Evolutionary conservation across 2,329 filamentous ascomycete genomes (phyloP), one percentile per base, ranked within the genome.

Genomic region (Neonectria hederae): DNA sequence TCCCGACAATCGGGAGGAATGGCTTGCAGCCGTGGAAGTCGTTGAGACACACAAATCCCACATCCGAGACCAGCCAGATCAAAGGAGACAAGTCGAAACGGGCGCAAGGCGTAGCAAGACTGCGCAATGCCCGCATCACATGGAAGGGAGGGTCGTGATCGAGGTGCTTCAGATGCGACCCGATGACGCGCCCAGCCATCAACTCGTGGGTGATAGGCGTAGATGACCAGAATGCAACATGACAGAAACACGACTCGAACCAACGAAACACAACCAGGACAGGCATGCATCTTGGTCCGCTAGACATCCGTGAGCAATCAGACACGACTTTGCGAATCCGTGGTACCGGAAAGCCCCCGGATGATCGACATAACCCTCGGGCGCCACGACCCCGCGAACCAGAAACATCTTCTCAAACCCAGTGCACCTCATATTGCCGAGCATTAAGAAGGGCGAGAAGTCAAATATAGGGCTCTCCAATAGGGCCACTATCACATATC

Each of bases 351-450:
- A 48, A 21, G 22, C 40, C 21, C 49, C 57, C 49, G 35, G 30
- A 55, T 56, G 54, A 56, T 56, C 54, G 54, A 56, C 54, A 13
- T 21, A 6, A 30, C 54, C 54, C 26, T 56, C 54, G 28, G 28
- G 17, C 28, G 28, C 28, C 24, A 32, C 48, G 48, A 51, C 54
- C 19, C 40, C 24, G 28, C 21, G 30, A 26, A 21, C 30, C 26
- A 38, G 54, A 57, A 57, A 57, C 54, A 57, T 57, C 2, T 35
- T 32, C 40, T 49, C 54, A 48, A 56, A 56, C 54, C 48, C n/a
- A 32, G 48, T n/a, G 19, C 26, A 32, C n/a, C 48, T 32, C 28
- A 51, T 51, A 21, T 21, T 6, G n/a, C 28, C 26, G n/a, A 51
- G n/a, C 19, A 21, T n/a, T n/a, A 32, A 32, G n/a, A 30, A 32